Percentiles rank a stretch among this genome's conserved stretches.
Evolutionary conservation across 257 asterid species (phyloP).

Genomic region (Nicotiana otophora): DNA sequence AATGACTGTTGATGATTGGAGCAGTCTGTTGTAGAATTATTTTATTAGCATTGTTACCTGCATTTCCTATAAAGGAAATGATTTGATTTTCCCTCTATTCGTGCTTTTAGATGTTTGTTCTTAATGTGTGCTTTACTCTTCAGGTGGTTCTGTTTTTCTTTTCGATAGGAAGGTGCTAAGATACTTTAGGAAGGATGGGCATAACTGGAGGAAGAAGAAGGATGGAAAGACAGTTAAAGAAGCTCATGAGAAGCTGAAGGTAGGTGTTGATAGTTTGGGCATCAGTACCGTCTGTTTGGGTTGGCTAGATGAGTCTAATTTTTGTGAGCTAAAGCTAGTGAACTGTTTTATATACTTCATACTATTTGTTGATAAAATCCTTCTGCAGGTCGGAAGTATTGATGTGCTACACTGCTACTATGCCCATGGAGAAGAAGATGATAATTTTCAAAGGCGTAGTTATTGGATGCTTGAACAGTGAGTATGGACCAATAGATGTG

Average conservation of each 20-base stretch:
- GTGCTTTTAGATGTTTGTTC: conserved; percentile 6
- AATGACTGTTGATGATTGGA: neutral
- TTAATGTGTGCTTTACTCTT: conserved; percentile 15
- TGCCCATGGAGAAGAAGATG: conserved; percentile 98
- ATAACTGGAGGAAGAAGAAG: conserved; percentile 93
- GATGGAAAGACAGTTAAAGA: conserved; percentile 97
- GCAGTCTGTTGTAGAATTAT: neutral
- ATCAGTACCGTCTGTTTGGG: neutral
- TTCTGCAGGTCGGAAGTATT: conserved; percentile 85
- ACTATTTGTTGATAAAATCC: conserved; percentile 14
- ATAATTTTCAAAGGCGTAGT: conserved; percentile 91
- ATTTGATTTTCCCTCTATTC: neutral
- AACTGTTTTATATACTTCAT: neutral
- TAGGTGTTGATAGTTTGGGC: conserved; percentile 25
- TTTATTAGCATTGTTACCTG: neutral
- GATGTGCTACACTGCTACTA: conserved; percentile 96
- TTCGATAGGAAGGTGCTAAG: conserved; percentile 89
- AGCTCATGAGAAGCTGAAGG: conserved; percentile 98
- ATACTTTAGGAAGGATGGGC: conserved; percentile 95
- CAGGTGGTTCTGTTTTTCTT: conserved; percentile 98
- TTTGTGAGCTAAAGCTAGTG: neutral
- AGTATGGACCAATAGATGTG: conserved; percentile 28
- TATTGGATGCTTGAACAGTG: conserved; percentile 99
- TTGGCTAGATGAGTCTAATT: neutral
- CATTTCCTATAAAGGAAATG: neutral